phyloP scores from a whole-genome alignment of 2,329 filamentous ascomycete species.

The Trichoderma koningii region DNA sequence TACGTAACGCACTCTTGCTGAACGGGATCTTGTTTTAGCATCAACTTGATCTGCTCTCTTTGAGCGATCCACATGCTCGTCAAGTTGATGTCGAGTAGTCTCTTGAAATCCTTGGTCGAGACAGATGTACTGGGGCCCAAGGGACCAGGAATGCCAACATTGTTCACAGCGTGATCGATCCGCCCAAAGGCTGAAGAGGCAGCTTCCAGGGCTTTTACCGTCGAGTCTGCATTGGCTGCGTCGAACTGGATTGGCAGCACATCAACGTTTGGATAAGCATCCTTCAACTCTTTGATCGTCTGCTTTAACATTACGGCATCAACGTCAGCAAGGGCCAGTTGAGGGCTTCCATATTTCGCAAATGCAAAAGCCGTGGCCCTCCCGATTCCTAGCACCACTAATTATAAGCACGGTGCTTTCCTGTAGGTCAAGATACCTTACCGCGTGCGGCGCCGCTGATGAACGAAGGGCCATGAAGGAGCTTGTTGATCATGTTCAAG shows the following conservation, averaged over 20 bases:
- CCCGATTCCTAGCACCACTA: not conserved
- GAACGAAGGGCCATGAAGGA: conserved; percentile 1
- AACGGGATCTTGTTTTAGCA: conserved; percentile 7
- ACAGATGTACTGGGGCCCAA: not conserved
- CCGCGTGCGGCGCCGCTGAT: conserved; percentile 4
- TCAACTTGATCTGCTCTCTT: conserved; percentile 1
- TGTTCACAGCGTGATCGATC: conserved; percentile 13
- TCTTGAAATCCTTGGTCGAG: conserved; percentile 7
- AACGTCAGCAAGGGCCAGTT: not conserved
- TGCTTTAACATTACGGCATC: not conserved
- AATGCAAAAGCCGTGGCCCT: conserved; percentile 8
- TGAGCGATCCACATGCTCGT: conserved; percentile 7
- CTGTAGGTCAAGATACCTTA: not conserved
- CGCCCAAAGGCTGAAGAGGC: not conserved
- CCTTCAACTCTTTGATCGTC: not conserved
- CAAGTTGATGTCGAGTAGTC: not conserved
- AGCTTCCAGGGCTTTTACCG: not conserved
- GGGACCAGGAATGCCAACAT: not conserved
- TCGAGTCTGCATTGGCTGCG: not conserved
- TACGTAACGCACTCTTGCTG: not conserved
- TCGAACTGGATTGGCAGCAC: not conserved
- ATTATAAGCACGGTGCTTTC: no score
- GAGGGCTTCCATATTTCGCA: conserved; percentile 4
- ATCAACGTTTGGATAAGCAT: not conserved
- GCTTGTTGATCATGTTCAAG: not conserved